These are phyloP conservation scores for Jaminaea rosea DNA, from an alignment of 1,284 basidiomycete genomes.

Conservation along the genomic window DNA sequence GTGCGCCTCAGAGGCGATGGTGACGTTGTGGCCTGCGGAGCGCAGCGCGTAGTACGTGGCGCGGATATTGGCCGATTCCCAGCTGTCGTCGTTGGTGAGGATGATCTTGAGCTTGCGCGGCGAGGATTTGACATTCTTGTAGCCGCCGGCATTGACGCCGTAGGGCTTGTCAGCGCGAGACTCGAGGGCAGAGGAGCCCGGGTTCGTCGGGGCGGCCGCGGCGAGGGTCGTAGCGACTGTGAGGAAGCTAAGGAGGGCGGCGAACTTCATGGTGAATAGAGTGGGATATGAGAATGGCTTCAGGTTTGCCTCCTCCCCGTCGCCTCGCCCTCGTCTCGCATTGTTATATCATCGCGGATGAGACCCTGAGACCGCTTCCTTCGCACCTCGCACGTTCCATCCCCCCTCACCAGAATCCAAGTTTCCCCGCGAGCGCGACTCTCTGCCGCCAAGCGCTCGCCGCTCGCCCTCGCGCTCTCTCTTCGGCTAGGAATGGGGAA, in stretches of 20 bases:
- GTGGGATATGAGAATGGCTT: too few species aligned
- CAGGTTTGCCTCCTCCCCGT: too few species aligned
- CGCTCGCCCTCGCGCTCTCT: too few species aligned
- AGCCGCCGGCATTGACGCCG: conserved; percentile 23
- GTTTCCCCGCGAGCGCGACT: too few species aligned
- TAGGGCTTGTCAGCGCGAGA: conserved; percentile 6
- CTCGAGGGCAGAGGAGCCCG: neutral
- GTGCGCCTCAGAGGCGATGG: conserved; percentile 23
- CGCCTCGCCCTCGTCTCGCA: too few species aligned
- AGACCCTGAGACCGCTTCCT: too few species aligned
- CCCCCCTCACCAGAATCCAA: too few species aligned
- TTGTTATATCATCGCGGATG: too few species aligned
- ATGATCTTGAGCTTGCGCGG: conserved; percentile 32
- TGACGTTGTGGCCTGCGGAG: conserved; percentile 29
- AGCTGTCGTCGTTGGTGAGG: conserved; percentile 30
- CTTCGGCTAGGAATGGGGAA: too few species aligned
- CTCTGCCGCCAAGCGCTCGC: too few species aligned
- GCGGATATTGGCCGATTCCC: conserved; percentile 21
- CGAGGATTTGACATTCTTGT: conserved; percentile 17
- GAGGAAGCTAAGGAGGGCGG: conserved; percentile 1
- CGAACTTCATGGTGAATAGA: neutral
- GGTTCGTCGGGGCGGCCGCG: too few species aligned
- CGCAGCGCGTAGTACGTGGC: conserved; percentile 36
- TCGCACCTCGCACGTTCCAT: too few species aligned
- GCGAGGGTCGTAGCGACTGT: conserved; percentile 1